Evolutionary conservation across 2,329 filamentous ascomycete species (phyloP).

Genomic region (Pyricularia pennisetigena): DNA sequence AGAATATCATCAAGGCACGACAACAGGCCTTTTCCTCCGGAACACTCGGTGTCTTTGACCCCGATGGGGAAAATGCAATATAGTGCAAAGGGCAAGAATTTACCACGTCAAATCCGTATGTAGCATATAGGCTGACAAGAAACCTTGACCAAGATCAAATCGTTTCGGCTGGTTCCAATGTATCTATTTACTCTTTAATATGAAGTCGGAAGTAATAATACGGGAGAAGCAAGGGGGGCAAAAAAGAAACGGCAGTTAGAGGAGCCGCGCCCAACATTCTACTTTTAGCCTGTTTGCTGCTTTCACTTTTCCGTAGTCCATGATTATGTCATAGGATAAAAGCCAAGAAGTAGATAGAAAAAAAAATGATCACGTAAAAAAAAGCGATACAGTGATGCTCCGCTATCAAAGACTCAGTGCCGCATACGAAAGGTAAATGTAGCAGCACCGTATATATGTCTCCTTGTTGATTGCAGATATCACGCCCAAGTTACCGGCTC

Average conservation of each 20-base stretch:
- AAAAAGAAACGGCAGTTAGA: not conserved
- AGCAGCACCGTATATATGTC: not conserved
- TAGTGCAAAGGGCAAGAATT: not conserved
- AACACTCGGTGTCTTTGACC: not conserved
- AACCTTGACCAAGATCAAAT: not conserved
- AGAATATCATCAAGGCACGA: not conserved
- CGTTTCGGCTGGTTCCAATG: not conserved
- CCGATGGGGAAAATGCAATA: not conserved
- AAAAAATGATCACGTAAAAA: not conserved
- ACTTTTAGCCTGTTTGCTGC: not conserved
- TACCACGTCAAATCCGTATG: not conserved
- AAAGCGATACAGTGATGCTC: not conserved
- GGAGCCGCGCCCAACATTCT: not conserved
- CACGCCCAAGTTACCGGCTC: not conserved
- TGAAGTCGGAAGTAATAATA: not conserved
- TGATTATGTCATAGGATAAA: not conserved
- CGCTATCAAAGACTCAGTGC: not conserved
- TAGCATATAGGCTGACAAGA: not conserved
- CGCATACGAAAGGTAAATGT: not conserved
- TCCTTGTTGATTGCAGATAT: no score
- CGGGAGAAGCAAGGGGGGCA: not conserved
- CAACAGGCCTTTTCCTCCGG: not conserved
- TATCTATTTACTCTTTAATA: not conserved
- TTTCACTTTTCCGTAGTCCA: no score
- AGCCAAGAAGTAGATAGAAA: not conserved